These are phyloP conservation scores for Boeremia exigua DNA, from an alignment of 2,329 filamentous ascomycete species.

Conservation along the genomic window DNA sequence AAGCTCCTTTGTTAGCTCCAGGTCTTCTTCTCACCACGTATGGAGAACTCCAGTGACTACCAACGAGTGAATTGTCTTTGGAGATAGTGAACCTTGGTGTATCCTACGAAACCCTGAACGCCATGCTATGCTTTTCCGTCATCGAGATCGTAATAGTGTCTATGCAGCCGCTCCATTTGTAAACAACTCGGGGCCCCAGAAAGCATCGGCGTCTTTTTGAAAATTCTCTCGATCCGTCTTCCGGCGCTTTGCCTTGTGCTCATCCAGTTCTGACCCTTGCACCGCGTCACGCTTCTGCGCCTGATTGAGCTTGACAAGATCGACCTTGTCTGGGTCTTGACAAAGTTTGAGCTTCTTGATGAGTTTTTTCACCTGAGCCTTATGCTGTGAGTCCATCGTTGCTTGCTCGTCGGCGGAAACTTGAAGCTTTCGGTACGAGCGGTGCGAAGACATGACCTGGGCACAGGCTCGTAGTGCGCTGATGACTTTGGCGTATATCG, in stretches of 20 bases:
- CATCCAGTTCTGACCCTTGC: conserved; percentile 45
- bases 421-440: conserved; percentile 23
- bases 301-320: conserved; percentile 72
- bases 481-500: conserved; percentile 44
- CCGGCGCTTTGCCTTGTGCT: conserved; percentile 52
- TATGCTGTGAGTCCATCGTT: conserved; percentile 50
- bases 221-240: conserved; percentile 53
- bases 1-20: too few species aligned
- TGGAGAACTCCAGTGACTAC: background rate
- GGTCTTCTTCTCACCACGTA: too few species aligned
- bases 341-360: conserved; percentile 75
- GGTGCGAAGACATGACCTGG: conserved; percentile 45
- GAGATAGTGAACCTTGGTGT: background rate
- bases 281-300: conserved; percentile 60
- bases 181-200: conserved; percentile 50
- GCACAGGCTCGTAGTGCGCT: conserved; percentile 50
- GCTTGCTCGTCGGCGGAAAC: conserved; percentile 36
- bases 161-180: conserved; percentile 3
- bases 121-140: conserved; percentile 10
- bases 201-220: conserved; percentile 53
- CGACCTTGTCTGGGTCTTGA: conserved; percentile 74
- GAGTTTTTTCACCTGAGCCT: conserved; percentile 58
- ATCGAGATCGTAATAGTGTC: background rate
- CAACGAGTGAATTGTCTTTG: too few species aligned
- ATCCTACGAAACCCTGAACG: conserved; percentile 5